A percentile compares a stretch with the other conserved stretches of the same genome.
Conservation (phyloP, 148 eudicot species). For the Vaccinium myrtillus region DNA sequence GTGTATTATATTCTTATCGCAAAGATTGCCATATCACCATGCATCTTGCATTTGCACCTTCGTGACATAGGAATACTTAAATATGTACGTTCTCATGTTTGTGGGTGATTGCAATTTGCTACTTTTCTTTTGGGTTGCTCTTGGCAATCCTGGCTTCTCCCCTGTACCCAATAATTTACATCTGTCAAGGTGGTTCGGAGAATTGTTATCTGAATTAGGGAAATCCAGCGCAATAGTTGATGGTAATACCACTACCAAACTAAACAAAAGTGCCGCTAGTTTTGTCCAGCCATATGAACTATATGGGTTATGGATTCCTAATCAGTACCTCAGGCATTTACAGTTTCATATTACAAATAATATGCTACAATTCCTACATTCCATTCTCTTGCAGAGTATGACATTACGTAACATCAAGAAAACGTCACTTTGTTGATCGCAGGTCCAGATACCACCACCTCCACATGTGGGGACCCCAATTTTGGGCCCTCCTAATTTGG, state of each 20-base stretch:
- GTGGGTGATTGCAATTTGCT: too few species aligned
- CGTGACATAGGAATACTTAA: not conserved
- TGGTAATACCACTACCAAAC: not conserved
- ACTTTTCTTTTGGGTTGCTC: too few species aligned
- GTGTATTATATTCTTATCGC: not conserved
- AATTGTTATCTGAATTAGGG: not conserved
- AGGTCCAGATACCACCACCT: slow-evolving; percentile 33
- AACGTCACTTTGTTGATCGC: not conserved
- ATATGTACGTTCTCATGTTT: too few species aligned
- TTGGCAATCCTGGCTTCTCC: not conserved
- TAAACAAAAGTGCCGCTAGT: not conserved
- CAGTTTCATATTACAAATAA: not conserved
- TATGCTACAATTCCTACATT: not conserved
- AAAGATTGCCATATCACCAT: not conserved
- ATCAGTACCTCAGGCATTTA: not conserved
- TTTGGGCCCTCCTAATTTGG: slow-evolving; percentile 15
- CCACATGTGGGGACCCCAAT: slow-evolving; percentile 30
- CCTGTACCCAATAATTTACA: not conserved
- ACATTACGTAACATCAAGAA: not conserved
- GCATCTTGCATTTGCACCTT: not conserved
- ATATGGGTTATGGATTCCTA: not conserved
- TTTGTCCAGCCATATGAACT: not conserved
- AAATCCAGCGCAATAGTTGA: not conserved
- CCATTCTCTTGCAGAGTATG: not conserved
- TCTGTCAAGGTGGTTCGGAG: not conserved